A percentile compares a stretch with the other conserved stretches of the same genome.
phyloP scores from a whole-genome alignment of 371 early-diverging fungal genomes.

The Aphelidium insulamus region DNA sequence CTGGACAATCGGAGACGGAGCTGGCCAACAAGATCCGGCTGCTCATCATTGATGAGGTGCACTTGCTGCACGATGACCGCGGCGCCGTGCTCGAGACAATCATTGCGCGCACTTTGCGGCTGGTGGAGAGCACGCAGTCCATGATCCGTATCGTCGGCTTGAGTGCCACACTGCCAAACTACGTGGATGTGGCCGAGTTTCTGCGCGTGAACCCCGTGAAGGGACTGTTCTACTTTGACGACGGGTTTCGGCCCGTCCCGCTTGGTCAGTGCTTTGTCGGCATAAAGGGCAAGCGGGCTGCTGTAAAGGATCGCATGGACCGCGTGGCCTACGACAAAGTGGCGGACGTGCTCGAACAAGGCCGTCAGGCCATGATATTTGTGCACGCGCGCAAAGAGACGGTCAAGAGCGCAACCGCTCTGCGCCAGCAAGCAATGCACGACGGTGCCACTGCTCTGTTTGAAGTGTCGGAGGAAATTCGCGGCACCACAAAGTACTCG shows the following conservation, averaged over 20 bases:
- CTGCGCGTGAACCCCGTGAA: conserved; percentile 74
- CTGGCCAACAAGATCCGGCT: conserved; percentile 57
- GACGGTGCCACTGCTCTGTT: conserved; percentile 26
- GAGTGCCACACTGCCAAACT: conserved; percentile 98
- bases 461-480: no score
- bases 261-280: conserved; percentile 86
- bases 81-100: conserved; percentile 96
- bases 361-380: conserved; percentile 96
- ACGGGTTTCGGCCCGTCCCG: conserved; percentile 83
- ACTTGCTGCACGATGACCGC: conserved; percentile 93
- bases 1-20: conserved; percentile 71
- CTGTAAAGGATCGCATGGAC: conserved; percentile 44
- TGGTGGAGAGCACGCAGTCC: conserved; percentile 75
- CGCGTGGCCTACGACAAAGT: conserved; percentile 71
- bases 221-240: conserved; percentile 90
- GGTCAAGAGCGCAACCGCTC: conserved; percentile 60
- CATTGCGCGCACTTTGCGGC: conserved; percentile 82
- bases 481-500: conserved; percentile 3
- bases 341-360: conserved; percentile 37
- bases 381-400: conserved; percentile 95
- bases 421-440: conserved; percentile 46
- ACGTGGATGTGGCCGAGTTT: conserved; percentile 88
- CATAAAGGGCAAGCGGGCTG: conserved; percentile 56
- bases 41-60: conserved; percentile 98
- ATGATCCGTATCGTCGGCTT: conserved; percentile 95